Conservation (phyloP, 2,329 filamentous ascomycete genomes). For the Penicillium olsonii region DNA sequence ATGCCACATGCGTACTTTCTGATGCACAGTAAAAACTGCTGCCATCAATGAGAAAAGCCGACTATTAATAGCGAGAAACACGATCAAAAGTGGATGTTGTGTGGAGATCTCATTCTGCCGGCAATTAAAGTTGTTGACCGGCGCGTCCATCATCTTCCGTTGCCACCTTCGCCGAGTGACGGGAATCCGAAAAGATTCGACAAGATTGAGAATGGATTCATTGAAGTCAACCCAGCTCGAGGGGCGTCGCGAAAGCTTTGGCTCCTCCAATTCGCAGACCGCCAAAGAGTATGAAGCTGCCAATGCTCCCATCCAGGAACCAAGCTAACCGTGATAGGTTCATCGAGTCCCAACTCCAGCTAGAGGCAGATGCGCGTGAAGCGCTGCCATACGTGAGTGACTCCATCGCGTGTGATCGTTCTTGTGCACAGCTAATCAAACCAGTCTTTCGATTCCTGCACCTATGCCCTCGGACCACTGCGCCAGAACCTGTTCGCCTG, state of each 20-base stretch:
- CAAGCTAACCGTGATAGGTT: conserved; percentile 57
- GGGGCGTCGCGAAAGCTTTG: conserved; percentile 39
- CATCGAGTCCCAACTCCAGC: conserved; percentile 81
- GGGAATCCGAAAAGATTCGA: background rate
- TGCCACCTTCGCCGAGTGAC: background rate
- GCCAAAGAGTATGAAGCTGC: conserved; percentile 62
- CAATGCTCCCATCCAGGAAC: background rate
- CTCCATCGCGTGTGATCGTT: background rate
- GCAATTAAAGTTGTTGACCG: background rate
- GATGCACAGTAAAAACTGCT: no score
- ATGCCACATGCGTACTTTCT: no score
- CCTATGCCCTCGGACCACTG: conserved; percentile 81
- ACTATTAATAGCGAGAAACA: no score
- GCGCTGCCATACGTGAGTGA: conserved; percentile 80
- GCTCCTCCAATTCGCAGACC: conserved; percentile 67
- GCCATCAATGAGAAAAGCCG: no score
- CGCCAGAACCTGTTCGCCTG: conserved; percentile 91
- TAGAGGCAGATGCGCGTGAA: conserved; percentile 94
- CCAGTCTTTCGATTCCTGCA: conserved; percentile 91
- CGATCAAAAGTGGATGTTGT: background rate
- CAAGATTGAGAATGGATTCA: conserved; percentile 24
- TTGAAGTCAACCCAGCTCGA: conserved; percentile 15
- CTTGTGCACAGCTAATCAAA: conserved; percentile 15
- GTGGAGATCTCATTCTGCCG: background rate
- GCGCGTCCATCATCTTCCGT: background rate